Evolutionary conservation across 2,329 filamentous ascomycete species (phyloP).

Genomic region (Talaromyces sp.): DNA sequence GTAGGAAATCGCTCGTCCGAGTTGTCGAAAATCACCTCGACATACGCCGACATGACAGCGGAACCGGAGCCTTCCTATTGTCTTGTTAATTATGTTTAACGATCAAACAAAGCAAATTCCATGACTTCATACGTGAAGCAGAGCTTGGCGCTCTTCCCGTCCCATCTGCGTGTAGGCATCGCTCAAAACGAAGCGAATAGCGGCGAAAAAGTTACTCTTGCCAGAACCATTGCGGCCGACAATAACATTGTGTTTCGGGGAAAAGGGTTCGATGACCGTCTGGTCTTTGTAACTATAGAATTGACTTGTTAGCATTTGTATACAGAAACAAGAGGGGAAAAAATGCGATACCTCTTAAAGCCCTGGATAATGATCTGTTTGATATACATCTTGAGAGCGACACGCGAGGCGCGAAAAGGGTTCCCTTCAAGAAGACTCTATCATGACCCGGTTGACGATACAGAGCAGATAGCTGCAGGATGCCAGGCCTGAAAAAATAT

Average conservation of each 20-base stretch:
- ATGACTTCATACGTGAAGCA: constrained; percentile 64
- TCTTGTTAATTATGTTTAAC: neutral
- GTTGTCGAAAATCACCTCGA: constrained; percentile 99
- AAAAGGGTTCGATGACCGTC: constrained; percentile 97
- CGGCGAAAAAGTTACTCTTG: constrained; percentile 99
- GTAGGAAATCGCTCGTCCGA: constrained; percentile 92
- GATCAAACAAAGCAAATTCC: neutral
- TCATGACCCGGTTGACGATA: neutral
- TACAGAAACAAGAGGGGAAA: neutral
- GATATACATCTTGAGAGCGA: constrained; percentile 72
- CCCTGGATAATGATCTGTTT: constrained; percentile 99
- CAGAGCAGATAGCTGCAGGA: neutral
- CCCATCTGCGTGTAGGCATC: constrained; percentile 97
- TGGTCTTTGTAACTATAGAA: constrained; percentile 90
- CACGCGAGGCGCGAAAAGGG: constrained; percentile 11
- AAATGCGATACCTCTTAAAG: constrained; percentile 81
- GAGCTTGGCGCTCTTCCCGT: constrained; percentile 88
- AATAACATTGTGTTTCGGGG: constrained; percentile 94
- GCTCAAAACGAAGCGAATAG: constrained; percentile 95
- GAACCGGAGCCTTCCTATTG: constrained; percentile 83
- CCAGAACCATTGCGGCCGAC: constrained; percentile 98
- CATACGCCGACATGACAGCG: constrained; percentile 98
- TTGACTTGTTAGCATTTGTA: neutral
- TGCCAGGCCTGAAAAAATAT: neutral
- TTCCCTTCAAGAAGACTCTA: neutral